A percentile compares a stretch with the other conserved stretches of the same genome.
These are phyloP conservation scores for Fonsecaea erecta DNA, from an alignment of 2,329 filamentous ascomycete genomes.

Conservation along the genomic window DNA sequence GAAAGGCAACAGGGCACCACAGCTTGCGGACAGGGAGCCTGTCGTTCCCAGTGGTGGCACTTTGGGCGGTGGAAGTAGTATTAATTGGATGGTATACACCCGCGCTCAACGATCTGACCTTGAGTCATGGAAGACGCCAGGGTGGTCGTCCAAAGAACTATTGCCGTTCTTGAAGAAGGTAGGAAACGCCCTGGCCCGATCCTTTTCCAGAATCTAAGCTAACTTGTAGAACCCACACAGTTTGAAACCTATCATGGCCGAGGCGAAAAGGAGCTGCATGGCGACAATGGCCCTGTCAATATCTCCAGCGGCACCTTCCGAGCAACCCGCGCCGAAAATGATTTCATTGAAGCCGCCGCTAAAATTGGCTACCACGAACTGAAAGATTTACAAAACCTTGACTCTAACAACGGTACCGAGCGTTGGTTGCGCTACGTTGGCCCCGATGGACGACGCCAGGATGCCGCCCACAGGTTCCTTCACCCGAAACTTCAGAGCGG, in stretches of 20 bases:
- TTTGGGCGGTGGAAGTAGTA: conserved; percentile 66
- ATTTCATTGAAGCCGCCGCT: conserved; percentile 57
- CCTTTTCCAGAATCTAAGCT: background rate
- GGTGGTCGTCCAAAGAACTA: conserved; percentile 59
- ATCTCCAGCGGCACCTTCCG: conserved; percentile 58
- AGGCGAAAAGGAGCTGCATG: conserved; percentile 55
- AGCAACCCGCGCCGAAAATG: conserved; percentile 48
- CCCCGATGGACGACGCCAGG: conserved; percentile 61
- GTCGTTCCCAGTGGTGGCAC: conserved; percentile 54
- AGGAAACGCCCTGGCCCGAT: background rate
- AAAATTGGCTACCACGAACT: conserved; percentile 58
- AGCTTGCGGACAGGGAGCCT: conserved; percentile 37
- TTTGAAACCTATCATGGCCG: conserved; percentile 60
- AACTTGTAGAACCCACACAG: conserved; percentile 37
- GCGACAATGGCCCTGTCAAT: conserved; percentile 60
- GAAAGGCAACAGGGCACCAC: conserved; percentile 51
- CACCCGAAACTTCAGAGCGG: conserved; percentile 57
- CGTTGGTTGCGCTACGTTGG: conserved; percentile 57
- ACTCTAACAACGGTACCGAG: conserved; percentile 47
- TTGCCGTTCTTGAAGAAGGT: conserved; percentile 59
- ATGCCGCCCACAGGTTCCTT: conserved; percentile 61
- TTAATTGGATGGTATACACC: conserved; percentile 63
- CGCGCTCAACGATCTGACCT: conserved; percentile 44
- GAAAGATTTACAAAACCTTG: conserved; percentile 54
- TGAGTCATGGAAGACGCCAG: conserved; percentile 58